These are phyloP conservation scores for Salvia sclarea DNA, from an alignment of 305 asterid species.

Conservation along the genomic window DNA sequence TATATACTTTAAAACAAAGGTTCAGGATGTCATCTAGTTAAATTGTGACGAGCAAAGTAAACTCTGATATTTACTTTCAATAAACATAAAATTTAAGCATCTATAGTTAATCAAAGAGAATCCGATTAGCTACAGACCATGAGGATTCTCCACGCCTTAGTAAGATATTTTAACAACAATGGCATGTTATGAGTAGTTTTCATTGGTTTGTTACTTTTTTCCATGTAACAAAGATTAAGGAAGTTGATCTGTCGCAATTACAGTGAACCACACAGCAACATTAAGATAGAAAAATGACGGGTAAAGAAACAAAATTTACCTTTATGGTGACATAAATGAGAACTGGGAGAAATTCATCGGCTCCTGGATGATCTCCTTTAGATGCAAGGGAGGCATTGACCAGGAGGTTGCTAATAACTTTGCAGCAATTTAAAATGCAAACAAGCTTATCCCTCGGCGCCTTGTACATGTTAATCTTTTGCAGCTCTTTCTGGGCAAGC, in stretches of 20 bases:
- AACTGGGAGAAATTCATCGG: conserved; percentile 94
- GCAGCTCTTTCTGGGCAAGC: conserved; percentile 97
- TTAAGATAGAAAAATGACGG: conserved; percentile 3
- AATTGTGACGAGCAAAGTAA: conserved; percentile 21
- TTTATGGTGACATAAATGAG: conserved; percentile 85
- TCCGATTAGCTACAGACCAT: not conserved
- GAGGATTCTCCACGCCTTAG: not conserved
- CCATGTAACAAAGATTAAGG: not conserved
- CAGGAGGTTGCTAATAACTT: conserved; percentile 82
- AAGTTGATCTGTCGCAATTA: not conserved
- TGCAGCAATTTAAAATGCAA: conserved; percentile 84
- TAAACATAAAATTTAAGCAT: conserved; percentile 11
- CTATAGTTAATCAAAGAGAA: not conserved
- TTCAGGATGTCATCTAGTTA: not conserved
- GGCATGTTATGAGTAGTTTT: not conserved
- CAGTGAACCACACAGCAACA: conserved; percentile 3
- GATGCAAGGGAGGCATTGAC: conserved; percentile 71
- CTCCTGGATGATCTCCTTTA: conserved; percentile 84
- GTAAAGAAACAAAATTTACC: conserved; percentile 45
- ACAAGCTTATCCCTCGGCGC: conserved; percentile 92
- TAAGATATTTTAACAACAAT: not conserved
- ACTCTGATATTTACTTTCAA: conserved; percentile 13
- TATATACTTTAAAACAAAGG: not conserved
- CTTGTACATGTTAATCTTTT: conserved; percentile 88
- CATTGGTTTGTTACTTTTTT: not conserved